These are phyloP conservation scores for Musa beccarii DNA, from an alignment of 176 grass and related monocot species.

Conservation along the genomic window DNA sequence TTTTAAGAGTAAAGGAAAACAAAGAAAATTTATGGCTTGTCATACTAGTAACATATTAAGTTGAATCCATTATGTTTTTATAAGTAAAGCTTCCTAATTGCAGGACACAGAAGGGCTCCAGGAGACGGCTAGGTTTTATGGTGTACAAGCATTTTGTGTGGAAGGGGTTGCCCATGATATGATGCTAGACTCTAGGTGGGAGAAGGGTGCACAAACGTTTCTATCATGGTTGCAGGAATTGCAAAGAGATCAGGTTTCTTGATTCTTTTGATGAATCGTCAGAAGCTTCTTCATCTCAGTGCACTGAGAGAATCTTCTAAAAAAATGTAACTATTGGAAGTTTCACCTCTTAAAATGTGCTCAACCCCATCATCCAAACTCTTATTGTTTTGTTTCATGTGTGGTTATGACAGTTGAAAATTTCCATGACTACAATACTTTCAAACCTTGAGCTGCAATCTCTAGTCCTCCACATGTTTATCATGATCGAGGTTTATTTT, in stretches of 20 bases:
- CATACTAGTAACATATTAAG: not conserved
- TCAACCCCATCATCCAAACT: too few relatives aligned
- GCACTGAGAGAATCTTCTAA: too few relatives aligned
- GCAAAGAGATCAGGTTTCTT: constrained; percentile 6
- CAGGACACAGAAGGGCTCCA: constrained; percentile 68
- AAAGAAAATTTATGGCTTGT: not conserved
- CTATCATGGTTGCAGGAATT: constrained; percentile 54
- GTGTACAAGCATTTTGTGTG: constrained; percentile 47
- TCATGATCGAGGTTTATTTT: too few relatives aligned
- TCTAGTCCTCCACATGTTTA: too few relatives aligned
- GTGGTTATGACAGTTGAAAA: too few relatives aligned
- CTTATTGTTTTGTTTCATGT: too few relatives aligned
- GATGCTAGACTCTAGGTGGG: constrained; percentile 80
- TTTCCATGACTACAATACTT: too few relatives aligned
- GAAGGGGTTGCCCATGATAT: constrained; percentile 79
- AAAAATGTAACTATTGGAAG: too few relatives aligned
- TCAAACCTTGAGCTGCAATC: too few relatives aligned
- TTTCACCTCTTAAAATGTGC: too few relatives aligned
- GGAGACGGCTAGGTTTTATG: constrained; percentile 75
- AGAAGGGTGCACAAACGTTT: constrained; percentile 68
- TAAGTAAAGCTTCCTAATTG: not conserved
- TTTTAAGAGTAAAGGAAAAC: not conserved
- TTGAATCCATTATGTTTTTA: not conserved
- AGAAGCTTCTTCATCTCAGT: not conserved
- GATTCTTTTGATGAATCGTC: not conserved